Percentiles rank a stretch among this genome's conserved stretches.
Evolutionary conservation across 805 yeast species (phyloP).

Genomic region (Cyberlindnera meyerae): DNA sequence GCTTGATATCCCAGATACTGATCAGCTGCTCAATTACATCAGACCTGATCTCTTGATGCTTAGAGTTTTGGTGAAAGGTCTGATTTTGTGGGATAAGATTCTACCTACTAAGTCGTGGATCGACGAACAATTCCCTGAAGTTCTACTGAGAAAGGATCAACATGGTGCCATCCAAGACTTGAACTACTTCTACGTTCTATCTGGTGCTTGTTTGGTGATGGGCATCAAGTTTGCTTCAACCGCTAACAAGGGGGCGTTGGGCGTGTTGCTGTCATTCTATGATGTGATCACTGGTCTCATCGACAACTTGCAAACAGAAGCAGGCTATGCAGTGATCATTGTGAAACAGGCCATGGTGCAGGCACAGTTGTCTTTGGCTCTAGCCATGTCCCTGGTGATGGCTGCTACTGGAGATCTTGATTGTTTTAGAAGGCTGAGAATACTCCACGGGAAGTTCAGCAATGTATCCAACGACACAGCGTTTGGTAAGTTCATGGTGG

Average conservation of each 20-base stretch:
- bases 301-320: conserved; percentile 21
- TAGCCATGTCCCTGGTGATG: conserved; percentile 70
- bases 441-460: conserved; percentile 47
- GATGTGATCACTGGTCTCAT: conserved; percentile 16
- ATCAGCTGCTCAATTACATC: conserved; percentile 53
- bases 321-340: conserved; percentile 50
- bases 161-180: conserved; percentile 36
- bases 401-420: conserved; percentile 90
- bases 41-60: conserved; percentile 75
- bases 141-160: conserved; percentile 31
- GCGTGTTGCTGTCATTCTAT: conserved; percentile 44
- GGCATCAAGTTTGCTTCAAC: conserved; percentile 77
- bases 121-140: conserved; percentile 45
- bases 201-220: conserved; percentile 71
- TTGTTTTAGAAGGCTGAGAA: conserved; percentile 65
- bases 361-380: conserved; percentile 52
- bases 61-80: conserved; percentile 44
- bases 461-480: conserved; percentile 23
- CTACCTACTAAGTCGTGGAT: conserved; percentile 18
- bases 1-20: conserved; percentile 54
- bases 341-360: conserved; percentile 49
- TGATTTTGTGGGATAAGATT: conserved; percentile 24
- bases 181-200: conserved; percentile 57
- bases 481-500: conserved; percentile 72
- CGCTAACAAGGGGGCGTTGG: conserved; percentile 47